These are phyloP conservation scores for Scalesia atractyloides DNA, from an alignment of 129 eudicot species.

Conservation along the genomic window DNA sequence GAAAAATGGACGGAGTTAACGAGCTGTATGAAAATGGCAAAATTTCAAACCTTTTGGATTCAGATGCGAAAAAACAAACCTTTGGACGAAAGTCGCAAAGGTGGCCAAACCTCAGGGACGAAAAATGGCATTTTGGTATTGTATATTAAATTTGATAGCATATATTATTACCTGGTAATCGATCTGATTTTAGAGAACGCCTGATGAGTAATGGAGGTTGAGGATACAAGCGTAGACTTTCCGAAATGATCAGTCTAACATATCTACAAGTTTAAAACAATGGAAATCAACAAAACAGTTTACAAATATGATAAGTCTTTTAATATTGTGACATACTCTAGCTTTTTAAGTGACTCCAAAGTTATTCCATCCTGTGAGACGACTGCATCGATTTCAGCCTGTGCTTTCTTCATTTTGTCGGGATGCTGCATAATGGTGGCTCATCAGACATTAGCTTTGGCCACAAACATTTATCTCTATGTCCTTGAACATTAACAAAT, in stretches of 20 bases:
- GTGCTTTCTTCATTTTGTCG: slow-evolving; percentile 91
- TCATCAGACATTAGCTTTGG: slow-evolving; percentile 22
- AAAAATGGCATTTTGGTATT: not conserved
- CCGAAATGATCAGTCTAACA: slow-evolving; percentile 84
- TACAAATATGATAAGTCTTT: slow-evolving; percentile 9
- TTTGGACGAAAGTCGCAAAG: too few species aligned
- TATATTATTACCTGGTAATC: slow-evolving; percentile 60
- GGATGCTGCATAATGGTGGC: slow-evolving; percentile 67
- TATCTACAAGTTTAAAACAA: slow-evolving; percentile 51
- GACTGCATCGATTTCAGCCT: slow-evolving; percentile 81
- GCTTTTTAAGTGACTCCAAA: slow-evolving; percentile 67
- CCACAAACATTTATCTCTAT: slow-evolving; percentile 19
- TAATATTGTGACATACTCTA: slow-evolving; percentile 54
- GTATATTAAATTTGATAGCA: not conserved
- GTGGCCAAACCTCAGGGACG: too few species aligned
- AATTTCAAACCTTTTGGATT: too few species aligned
- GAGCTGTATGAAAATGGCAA: too few species aligned
- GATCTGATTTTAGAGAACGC: slow-evolving; percentile 78
- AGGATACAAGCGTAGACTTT: slow-evolving; percentile 86
- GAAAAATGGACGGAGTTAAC: too few species aligned
- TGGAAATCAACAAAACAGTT: not conserved
- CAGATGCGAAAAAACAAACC: too few species aligned
- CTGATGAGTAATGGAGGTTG: slow-evolving; percentile 99
- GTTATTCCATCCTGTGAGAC: slow-evolving; percentile 62
- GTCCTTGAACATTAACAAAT: slow-evolving; percentile 16